Percentiles rank a stretch among this genome's conserved stretches.
phyloP scores from a whole-genome alignment of 169 alveolate genomes.

The Amoebophrya sp. region DNA sequence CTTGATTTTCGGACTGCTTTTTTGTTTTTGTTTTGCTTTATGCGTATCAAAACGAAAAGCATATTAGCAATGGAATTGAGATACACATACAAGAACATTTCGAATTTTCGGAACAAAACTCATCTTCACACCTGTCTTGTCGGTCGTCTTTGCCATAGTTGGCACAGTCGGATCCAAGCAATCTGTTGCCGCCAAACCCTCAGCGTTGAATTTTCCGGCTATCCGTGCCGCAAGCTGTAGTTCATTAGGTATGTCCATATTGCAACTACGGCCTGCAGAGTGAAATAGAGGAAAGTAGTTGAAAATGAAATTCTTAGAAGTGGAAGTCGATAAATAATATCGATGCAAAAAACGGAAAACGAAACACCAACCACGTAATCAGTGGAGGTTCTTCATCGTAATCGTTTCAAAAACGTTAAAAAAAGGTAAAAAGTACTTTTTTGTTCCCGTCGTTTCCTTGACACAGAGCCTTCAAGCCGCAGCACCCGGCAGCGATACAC shows the following conservation, averaged over 20 bases:
- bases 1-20: no score
- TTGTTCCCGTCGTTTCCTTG: neutral
- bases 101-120: no score
- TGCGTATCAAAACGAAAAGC: neutral
- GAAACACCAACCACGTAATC: no score
- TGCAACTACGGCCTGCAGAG: no score
- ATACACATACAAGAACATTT: no score
- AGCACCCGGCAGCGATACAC: neutral
- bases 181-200: neutral
- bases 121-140: no score
- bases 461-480: neutral
- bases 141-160: neutral
- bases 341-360: no score
- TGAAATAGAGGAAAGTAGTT: no score
- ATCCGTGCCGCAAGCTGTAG: neutral
- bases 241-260: neutral
- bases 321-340: no score
- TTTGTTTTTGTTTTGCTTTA: neutral
- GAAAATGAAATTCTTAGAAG: no score
- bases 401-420: no score
- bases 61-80: neutral
- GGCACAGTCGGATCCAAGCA: conserved; percentile 1
- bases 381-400: no score
- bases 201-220: neutral
- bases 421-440: neutral